Evolutionary conservation across 306 rosid species (phyloP).

Genomic region (Trifolium pratense): DNA sequence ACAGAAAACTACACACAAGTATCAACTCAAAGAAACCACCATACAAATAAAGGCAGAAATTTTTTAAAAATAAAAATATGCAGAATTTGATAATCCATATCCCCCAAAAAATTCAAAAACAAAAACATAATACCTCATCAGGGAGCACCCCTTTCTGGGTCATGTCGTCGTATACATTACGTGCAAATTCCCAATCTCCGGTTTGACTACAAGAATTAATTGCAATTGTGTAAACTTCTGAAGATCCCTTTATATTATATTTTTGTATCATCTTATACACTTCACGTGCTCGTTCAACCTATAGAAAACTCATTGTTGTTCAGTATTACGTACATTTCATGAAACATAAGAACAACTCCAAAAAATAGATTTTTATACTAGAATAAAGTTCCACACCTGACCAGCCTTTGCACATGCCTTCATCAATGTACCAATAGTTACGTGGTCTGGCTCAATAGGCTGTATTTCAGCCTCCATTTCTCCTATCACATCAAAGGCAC

Average conservation of each 20-base stretch:
- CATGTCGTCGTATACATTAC: conserved; percentile 75
- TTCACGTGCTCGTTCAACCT: conserved; percentile 89
- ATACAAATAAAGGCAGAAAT: conserved; percentile 22
- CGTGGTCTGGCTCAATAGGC: conserved; percentile 88
- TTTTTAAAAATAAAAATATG: conserved; percentile 27
- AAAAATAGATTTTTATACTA: conserved; percentile 17
- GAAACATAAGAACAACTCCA: conserved; percentile 14
- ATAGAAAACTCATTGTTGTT: conserved; percentile 19
- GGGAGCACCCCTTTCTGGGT: conserved; percentile 72
- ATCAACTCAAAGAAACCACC: conserved; percentile 36
- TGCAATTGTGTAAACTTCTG: conserved; percentile 98
- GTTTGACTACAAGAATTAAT: conserved; percentile 83
- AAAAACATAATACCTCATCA: conserved; percentile 71
- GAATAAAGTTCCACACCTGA: conserved; percentile 63
- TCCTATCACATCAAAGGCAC: conserved; percentile 93
- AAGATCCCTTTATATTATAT: conserved; percentile 74
- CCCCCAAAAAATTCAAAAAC: conserved; percentile 18
- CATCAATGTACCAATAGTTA: conserved; percentile 91
- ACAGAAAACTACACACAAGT: conserved; percentile 28
- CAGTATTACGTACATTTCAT: conserved; percentile 31
- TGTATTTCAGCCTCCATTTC: conserved; percentile 86
- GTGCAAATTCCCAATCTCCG: conserved; percentile 90
- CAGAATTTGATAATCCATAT: conserved; percentile 17
- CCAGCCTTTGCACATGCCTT: conserved; percentile 91
- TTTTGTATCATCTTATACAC: conserved; percentile 80